phyloP scores from a whole-genome alignment of 768 basidiomycete genomes.

The Pleurotus citrinopileatus region DNA sequence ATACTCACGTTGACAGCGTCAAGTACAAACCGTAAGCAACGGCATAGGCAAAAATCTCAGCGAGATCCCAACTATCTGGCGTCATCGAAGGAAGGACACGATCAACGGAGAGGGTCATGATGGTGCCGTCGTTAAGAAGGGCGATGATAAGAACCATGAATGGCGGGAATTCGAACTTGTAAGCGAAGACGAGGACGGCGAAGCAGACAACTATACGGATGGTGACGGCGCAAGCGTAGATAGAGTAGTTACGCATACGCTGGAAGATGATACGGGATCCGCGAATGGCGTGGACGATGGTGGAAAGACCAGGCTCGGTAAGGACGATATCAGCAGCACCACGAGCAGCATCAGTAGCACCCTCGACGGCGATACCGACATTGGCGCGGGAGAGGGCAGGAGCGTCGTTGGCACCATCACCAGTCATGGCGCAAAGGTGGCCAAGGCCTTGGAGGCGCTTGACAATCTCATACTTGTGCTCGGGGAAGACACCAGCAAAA shows the following conservation, averaged over 20 bases:
- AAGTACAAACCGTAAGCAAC: slow-evolving; percentile 95
- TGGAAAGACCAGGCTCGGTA: slow-evolving; percentile 97
- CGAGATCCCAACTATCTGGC: slow-evolving; percentile 94
- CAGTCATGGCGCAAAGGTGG: slow-evolving; percentile 97
- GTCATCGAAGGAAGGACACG: slow-evolving; percentile 91
- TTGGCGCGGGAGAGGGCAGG: slow-evolving; percentile 97
- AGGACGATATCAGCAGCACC: slow-evolving; percentile 98
- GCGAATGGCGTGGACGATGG: slow-evolving; percentile 98
- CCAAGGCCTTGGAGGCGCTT: slow-evolving; percentile 96
- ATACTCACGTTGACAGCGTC: slow-evolving; percentile 81
- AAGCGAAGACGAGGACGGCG: slow-evolving; percentile 91
- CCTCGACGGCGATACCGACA: slow-evolving; percentile 99
- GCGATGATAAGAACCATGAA: slow-evolving; percentile 99
- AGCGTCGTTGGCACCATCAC: slow-evolving; percentile 99
- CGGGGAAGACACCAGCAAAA: slow-evolving; percentile 98
- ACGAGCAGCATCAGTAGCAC: slow-evolving; percentile 98
- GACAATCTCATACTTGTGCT: slow-evolving; percentile 99
- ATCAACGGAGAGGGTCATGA: slow-evolving; percentile 97
- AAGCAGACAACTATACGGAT: slow-evolving; percentile 99
- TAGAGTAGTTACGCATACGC: slow-evolving; percentile 99
- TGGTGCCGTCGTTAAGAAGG: slow-evolving; percentile 95
- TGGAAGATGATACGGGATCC: slow-evolving; percentile 99
- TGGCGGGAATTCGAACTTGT: slow-evolving; percentile 98
- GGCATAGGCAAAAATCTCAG: slow-evolving; percentile 95
- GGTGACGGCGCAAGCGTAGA: slow-evolving; percentile 93